These are phyloP conservation scores for Lumnitzera littorea DNA, from an alignment of 345 rosid genomes.

Conservation along the genomic window DNA sequence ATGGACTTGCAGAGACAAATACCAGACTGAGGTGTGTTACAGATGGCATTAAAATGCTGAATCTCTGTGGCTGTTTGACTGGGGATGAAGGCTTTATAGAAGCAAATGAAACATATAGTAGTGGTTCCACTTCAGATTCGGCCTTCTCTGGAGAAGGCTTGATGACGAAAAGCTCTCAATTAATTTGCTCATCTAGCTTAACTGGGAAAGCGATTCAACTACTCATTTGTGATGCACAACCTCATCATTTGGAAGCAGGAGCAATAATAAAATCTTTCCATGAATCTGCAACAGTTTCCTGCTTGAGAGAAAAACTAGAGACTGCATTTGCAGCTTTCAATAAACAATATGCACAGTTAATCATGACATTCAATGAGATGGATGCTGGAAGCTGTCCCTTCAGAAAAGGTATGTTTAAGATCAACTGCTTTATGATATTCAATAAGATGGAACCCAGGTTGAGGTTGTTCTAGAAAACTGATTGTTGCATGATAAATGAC, in stretches of 20 bases:
- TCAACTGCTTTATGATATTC: background rate
- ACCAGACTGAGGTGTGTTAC: conserved; percentile 22
- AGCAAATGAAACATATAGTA: conserved; percentile 38
- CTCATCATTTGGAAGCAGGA: conserved; percentile 21
- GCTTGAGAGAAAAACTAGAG: conserved; percentile 34
- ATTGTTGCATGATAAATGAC: too few relatives aligned
- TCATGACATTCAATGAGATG: conserved; percentile 22
- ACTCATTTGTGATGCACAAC: conserved; percentile 4
- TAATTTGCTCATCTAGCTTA: too few relatives aligned
- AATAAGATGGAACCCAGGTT: conserved; percentile 2
- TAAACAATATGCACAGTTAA: conserved; percentile 23
- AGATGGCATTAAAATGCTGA: conserved; percentile 22
- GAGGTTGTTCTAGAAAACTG: too few relatives aligned
- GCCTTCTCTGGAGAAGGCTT: too few relatives aligned
- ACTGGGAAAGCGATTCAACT: too few relatives aligned
- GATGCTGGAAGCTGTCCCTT: conserved; percentile 18
- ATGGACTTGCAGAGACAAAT: conserved; percentile 33
- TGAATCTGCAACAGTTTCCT: conserved; percentile 15
- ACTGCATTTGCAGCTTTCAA: conserved; percentile 27
- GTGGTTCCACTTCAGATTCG: conserved; percentile 34
- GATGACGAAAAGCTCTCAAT: too few relatives aligned
- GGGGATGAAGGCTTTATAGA: conserved; percentile 33
- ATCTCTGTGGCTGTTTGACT: conserved; percentile 14
- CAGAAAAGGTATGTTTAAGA: conserved; percentile 27
- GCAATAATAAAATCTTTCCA: conserved; percentile 7